Conservation (phyloP, 129 eudicot species). For the Centella asiatica region DNA sequence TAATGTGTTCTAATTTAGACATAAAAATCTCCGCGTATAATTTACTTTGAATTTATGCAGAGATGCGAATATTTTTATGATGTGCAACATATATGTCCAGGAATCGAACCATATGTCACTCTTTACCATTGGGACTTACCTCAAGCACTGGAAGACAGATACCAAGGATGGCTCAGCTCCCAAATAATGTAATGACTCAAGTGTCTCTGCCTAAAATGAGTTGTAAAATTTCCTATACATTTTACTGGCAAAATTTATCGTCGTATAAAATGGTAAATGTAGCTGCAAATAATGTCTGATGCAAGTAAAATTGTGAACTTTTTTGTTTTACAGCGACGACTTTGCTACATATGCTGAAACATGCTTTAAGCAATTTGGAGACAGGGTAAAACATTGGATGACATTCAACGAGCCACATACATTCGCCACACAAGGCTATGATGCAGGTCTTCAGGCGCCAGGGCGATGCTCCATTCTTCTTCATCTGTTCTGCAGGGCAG, state of each 20-base stretch:
- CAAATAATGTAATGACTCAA: slow-evolving; percentile 54
- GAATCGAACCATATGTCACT: slow-evolving; percentile 86
- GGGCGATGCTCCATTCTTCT: slow-evolving; percentile 80
- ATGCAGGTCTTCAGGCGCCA: slow-evolving; percentile 77
- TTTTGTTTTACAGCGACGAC: slow-evolving; percentile 41
- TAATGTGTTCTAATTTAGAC: neutral
- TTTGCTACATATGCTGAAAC: slow-evolving; percentile 70
- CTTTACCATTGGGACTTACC: slow-evolving; percentile 95
- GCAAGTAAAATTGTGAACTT: neutral
- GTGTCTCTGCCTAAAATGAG: neutral
- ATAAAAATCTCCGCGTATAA: neutral
- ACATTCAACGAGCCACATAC: slow-evolving; percentile 92
- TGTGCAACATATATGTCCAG: slow-evolving; percentile 21
- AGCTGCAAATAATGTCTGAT: neutral
- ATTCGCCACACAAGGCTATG: slow-evolving; percentile 60
- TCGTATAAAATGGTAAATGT: neutral
- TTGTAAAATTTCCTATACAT: no score
- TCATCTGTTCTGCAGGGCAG: slow-evolving; percentile 53
- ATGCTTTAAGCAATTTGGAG: slow-evolving; percentile 78
- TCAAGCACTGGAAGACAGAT: slow-evolving; percentile 66
- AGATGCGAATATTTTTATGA: neutral
- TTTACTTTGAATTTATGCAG: slow-evolving; percentile 17
- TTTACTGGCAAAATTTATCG: no score
- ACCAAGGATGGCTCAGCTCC: slow-evolving; percentile 68
- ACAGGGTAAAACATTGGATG: slow-evolving; percentile 88